phyloP scores from a whole-genome alignment of 495 filamentous ascomycete species.

The Aspergillus incahuasiensis region DNA sequence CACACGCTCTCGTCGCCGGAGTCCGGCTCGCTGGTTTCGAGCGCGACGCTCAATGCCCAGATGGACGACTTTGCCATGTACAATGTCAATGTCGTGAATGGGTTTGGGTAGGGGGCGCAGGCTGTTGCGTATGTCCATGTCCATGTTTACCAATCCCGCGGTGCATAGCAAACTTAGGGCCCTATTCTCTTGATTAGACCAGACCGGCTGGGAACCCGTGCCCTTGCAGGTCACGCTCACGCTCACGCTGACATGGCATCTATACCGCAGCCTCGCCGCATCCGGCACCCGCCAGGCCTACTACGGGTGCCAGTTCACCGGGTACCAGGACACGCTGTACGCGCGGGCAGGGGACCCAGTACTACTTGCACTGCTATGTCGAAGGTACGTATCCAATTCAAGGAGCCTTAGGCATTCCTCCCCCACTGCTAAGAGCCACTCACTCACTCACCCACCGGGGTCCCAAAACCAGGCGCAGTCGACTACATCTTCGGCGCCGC shows the following conservation, averaged over 20 bases:
- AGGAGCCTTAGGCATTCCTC: too few species aligned
- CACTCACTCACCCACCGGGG: too few species aligned
- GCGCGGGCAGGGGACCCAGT: conserved; percentile 52
- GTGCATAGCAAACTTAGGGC: too few species aligned
- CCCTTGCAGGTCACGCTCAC: neutral
- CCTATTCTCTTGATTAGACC: too few species aligned
- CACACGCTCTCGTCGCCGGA: conserved; percentile 44
- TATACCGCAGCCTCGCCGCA: conserved; percentile 35
- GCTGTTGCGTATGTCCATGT: conserved; percentile 31
- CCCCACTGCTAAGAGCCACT: too few species aligned
- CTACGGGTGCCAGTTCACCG: conserved; percentile 55
- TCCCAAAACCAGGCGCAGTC: conserved; percentile 24
- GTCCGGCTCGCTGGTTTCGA: conserved; percentile 40
- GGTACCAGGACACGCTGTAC: conserved; percentile 63
- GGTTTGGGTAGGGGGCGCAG: conserved; percentile 30
- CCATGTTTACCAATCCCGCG: too few species aligned
- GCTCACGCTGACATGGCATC: neutral
- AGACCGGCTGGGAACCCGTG: too few species aligned
- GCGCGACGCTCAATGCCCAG: conserved; percentile 54
- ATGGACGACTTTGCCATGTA: conserved; percentile 51
- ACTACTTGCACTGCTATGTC: conserved; percentile 54
- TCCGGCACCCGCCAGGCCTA: conserved; percentile 50
- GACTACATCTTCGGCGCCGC: conserved; percentile 70
- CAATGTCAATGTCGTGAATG: conserved; percentile 60
- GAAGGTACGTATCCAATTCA: conserved; percentile 6